Evolutionary conservation across 148 eudicot species (phyloP), one percentile per base, ranked within the genome.

Genomic region (Gaultheria prostrata): DNA sequence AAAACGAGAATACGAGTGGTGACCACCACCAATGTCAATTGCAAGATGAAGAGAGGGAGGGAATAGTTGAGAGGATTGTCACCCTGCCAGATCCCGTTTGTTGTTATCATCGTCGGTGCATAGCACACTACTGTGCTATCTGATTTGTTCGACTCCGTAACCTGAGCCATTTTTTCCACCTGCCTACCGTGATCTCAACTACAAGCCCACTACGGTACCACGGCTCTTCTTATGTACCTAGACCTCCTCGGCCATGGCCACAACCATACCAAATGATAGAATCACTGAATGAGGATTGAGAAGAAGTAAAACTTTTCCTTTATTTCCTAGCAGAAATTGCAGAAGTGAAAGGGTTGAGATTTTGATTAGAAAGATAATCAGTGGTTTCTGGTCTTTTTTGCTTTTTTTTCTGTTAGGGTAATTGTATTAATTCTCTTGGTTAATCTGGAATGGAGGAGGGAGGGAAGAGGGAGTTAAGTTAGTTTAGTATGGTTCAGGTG

Each of bases 21-120:
- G 33, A 92, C 85, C 3, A 92, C 92, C 32, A 92, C 90, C 83
- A 93, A 82, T 4, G 91, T 86, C 73, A 94, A 84, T 84, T 94
- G 98, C 81, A 94, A 72, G 69, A 93, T 93, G 80, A 94, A 85
- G 32, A 94, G 92, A 4, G 95, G 94, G 59, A 94, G 89, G 3
- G 98, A 91, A 81, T 88, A 93, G 50, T 91, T 88, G 45, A 94
- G 90, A 51, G 98, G 98, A 86, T 89, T 89, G 77, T 92, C 93
- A 24, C 94, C 94, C 86, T 94, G 98, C 89, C 93, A 94, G 8
- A 92, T 87, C 76, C 98, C 98, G 72, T 94, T 92, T 8, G 95
- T 92, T 80, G 94, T 92, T 76, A 92, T 92, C 94, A 92, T 90
- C 8, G 89, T 92, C 0, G 94, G 94, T 33, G 91, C 90, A 82